phyloP scores from a whole-genome alignment of 805 yeast genomes.

The Saccharomycopsis malanga region DNA sequence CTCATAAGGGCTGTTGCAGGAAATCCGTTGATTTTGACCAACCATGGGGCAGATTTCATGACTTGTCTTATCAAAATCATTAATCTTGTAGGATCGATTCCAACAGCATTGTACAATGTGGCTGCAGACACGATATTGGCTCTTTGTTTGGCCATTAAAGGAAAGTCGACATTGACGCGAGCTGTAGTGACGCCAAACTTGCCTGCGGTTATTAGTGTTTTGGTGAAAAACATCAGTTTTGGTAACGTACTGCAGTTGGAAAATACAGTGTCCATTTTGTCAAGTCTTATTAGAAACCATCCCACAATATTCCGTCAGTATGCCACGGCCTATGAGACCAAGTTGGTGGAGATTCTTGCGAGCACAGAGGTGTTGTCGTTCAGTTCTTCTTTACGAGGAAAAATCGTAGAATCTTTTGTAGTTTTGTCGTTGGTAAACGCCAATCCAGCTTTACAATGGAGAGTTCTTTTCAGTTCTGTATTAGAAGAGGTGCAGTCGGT shows the following conservation, averaged over 20 bases:
- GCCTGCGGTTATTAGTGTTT: conserved; percentile 48
- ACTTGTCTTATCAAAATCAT: conserved; percentile 36
- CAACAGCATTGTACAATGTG: conserved; percentile 35
- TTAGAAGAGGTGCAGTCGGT: conserved; percentile 50
- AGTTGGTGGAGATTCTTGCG: conserved; percentile 33
- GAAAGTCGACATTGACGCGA: conserved; percentile 77
- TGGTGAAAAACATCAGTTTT: conserved; percentile 38
- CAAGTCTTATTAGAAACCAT: conserved; percentile 41
- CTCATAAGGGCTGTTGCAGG: conserved; percentile 21
- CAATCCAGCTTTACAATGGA: conserved; percentile 37
- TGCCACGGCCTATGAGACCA: conserved; percentile 52
- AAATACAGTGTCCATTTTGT: conserved; percentile 22
- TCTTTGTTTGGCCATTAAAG: conserved; percentile 41
- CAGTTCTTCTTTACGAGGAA: conserved; percentile 34
- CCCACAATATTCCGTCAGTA: conserved; percentile 80
- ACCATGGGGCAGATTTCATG: conserved; percentile 36
- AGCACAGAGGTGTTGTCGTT: conserved; percentile 32
- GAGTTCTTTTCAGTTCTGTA: conserved; percentile 39
- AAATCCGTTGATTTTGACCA: conserved; percentile 34
- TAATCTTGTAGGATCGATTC: conserved; percentile 32
- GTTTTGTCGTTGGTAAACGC: conserved; percentile 46
- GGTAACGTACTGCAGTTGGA: conserved; percentile 35
- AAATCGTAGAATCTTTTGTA: conserved; percentile 46
- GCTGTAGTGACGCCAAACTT: conserved; percentile 78
- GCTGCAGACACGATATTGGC: conserved; percentile 28